These are phyloP conservation scores for Naumovozyma castellii DNA, from an alignment of 805 yeast species.

Conservation along the genomic window DNA sequence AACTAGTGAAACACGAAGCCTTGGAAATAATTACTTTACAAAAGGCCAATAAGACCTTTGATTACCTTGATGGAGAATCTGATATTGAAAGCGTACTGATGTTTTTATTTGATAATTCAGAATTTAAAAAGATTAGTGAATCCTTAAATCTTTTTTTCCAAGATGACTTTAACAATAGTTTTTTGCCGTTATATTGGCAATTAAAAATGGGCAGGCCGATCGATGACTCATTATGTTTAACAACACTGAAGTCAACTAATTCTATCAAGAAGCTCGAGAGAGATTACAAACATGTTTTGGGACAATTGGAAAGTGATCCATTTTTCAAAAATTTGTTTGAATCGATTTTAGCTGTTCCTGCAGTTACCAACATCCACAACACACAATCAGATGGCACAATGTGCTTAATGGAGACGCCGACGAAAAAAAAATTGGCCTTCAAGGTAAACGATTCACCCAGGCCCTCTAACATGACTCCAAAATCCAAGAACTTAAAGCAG, in stretches of 20 bases:
- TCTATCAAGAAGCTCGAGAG: conserved; percentile 26
- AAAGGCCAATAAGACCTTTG: conserved; percentile 17
- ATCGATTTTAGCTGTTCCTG: conserved; percentile 41
- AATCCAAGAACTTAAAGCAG: conserved; percentile 15
- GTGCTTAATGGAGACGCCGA: background rate
- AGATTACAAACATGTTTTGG: conserved; percentile 26
- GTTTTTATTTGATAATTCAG: conserved; percentile 16
- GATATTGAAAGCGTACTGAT: conserved; percentile 16
- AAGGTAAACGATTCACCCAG: conserved; percentile 16
- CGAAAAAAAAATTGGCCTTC: background rate
- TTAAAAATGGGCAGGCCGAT: conserved; percentile 14
- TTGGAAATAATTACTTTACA: conserved; percentile 4
- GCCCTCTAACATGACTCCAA: conserved; percentile 29
- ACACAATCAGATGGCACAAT: background rate
- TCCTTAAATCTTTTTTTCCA: conserved; percentile 16
- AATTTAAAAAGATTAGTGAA: conserved; percentile 12
- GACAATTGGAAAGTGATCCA: conserved; percentile 36
- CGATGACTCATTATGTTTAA: conserved; percentile 6
- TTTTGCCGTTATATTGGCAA: conserved; percentile 17
- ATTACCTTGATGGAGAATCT: conserved; percentile 20
- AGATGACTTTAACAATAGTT: conserved; percentile 5
- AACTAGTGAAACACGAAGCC: conserved; percentile 12
- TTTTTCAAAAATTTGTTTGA: conserved; percentile 41
- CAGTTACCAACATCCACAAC: conserved; percentile 6
- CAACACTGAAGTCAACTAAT: conserved; percentile 18